These are phyloP conservation scores for Parsonsia alboflavescens DNA, from an alignment of 257 asterid species.

Conservation along the genomic window DNA sequence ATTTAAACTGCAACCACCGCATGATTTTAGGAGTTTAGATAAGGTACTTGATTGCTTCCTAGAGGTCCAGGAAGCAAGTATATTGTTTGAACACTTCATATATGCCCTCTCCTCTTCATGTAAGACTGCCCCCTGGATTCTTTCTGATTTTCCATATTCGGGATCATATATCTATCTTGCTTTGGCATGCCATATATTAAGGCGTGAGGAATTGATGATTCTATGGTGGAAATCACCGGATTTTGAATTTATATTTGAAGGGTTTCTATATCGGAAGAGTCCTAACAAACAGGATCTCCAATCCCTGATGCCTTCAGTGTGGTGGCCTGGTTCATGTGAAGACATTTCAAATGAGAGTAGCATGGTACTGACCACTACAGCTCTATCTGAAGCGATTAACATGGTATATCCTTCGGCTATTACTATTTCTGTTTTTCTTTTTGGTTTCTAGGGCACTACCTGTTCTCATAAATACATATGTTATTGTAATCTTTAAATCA, in stretches of 20 bases:
- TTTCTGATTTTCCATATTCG: constrained; percentile 82
- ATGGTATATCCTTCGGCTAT: constrained; percentile 43
- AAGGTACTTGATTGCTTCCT: constrained; percentile 68
- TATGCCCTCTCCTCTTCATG: constrained; percentile 78
- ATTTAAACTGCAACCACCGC: constrained; percentile 71
- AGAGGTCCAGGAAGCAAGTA: constrained; percentile 53
- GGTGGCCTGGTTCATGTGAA: constrained; percentile 95
- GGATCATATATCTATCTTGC: constrained; percentile 89
- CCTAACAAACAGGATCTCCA: constrained; percentile 90
- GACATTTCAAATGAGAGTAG: constrained; percentile 68
- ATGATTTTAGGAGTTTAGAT: constrained; percentile 69
- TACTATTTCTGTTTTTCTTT: neutral
- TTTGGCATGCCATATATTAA: constrained; percentile 71
- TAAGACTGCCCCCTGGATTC: constrained; percentile 64
- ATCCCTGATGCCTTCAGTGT: constrained; percentile 80
- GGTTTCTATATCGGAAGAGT: constrained; percentile 72
- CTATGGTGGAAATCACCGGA: constrained; percentile 81
- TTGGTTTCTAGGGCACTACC: neutral
- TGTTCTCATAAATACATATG: neutral
- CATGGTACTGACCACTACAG: constrained; percentile 81
- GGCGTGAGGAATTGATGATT: constrained; percentile 78
- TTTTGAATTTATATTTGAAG: constrained; percentile 77
- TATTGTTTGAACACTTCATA: constrained; percentile 50
- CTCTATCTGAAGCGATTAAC: constrained; percentile 76
- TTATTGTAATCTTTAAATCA: neutral